Base-by-base conservation (phyloP, 106 monocot genomes). In the Dendrobium huoshanense region DNA sequence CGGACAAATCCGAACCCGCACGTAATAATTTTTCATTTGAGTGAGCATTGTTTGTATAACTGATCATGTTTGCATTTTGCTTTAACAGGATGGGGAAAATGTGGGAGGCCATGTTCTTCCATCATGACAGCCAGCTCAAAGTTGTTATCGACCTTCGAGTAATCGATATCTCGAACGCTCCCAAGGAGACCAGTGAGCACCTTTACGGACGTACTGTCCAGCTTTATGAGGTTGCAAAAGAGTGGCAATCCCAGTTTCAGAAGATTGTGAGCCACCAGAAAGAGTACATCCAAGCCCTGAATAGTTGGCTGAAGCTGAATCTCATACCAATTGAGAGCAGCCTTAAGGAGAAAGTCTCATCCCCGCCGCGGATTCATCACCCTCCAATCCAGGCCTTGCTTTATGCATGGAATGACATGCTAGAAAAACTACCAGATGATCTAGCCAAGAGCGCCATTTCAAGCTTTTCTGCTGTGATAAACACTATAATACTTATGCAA, bases 311-410 rank as follows among this genome's bases (percentile, higher is more conserved):
- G 56, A 93, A 88, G 55, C 68, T 92, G 9, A 98, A 89, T 64
- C 86, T 92, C 54, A 89, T 91, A 73, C 97, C 97, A 18, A 89
- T 93, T 24, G 98, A 95, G 72, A 99, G 89, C 85, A 92, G 80
- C 86, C 80, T 99, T 31, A 99, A 90, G 67, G 98, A 99, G 77
- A 99, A 93, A 67, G 92, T 88, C 16, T 93, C 98, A 4, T 95
- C 95, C 10, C 98, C 98, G 9, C 83, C 80, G 0, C 79, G 79
- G 72, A 24, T 59, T 8, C 78, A 79, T 41, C 83, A 83, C 31
- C 83, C 83, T 27, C 80, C 80, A 85, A 91, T 99, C 77, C 87
- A 89, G 54, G 55, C 79, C 45, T 83, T 99, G 51, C 85, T 99
- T n/a, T 67, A 78, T 27, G 77, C 88, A 8, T 99, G 95, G 95